A percentile compares a stretch with the other conserved stretches of the same genome.
Conservation (phyloP, 2,329 filamentous ascomycete genomes). For the Aspergillus tanneri region DNA sequence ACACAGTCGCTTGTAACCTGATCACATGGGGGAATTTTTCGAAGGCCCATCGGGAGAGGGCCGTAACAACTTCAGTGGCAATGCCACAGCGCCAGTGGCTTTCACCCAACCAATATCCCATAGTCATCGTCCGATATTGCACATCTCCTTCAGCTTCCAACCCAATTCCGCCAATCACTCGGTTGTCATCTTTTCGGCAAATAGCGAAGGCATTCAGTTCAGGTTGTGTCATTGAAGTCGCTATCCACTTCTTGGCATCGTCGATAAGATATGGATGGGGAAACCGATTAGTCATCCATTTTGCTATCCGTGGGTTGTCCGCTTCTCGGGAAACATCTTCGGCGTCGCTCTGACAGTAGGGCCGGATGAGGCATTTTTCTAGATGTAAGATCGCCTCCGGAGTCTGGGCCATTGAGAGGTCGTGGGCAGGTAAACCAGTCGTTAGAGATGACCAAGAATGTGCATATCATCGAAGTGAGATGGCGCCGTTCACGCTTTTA, state of each 20-base stretch:
- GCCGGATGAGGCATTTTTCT: conserved; percentile 4
- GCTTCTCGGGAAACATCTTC: conserved; percentile 6
- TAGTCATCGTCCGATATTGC: conserved; percentile 8
- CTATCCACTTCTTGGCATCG: conserved; percentile 4
- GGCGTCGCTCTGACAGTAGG: neutral
- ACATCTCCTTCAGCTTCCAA: conserved; percentile 1
- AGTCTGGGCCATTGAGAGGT: neutral
- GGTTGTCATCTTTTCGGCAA: neutral
- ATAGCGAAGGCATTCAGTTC: neutral
- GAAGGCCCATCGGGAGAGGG: conserved; percentile 7
- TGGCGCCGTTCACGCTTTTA: neutral
- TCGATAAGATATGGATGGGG: conserved; percentile 9
- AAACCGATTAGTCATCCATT: conserved; percentile 13
- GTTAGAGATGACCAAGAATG: neutral
- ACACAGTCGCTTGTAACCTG: conserved; percentile 9
- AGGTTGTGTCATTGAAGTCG: neutral
- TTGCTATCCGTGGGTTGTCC: conserved; percentile 12
- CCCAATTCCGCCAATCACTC: conserved; percentile 8
- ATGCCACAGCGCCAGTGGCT: conserved; percentile 11
- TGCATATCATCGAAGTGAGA: neutral
- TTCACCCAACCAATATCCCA: conserved; percentile 15
- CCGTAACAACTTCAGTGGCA: conserved; percentile 8
- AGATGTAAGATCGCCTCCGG: conserved; percentile 1
- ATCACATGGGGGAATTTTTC: conserved; percentile 4
- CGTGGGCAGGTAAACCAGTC: neutral